A percentile compares a stretch with the other conserved stretches of the same genome.
These are phyloP conservation scores for Phytophthora parvispora DNA, from an alignment of 352 stramenopile species.

Conservation along the genomic window DNA sequence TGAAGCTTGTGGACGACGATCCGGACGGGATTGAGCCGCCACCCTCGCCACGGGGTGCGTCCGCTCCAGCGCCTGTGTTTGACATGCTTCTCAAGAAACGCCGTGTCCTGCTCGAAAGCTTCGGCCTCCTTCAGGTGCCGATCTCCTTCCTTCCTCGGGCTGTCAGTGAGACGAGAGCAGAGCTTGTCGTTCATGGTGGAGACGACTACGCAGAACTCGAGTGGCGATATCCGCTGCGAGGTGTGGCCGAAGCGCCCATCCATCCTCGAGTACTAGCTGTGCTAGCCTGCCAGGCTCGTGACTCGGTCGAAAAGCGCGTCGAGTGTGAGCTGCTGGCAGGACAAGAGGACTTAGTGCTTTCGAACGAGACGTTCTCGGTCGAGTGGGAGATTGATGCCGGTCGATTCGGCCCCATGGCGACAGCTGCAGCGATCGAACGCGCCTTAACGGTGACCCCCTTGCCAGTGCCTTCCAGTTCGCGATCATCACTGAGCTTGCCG, in stretches of 20 bases:
- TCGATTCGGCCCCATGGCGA: slow-evolving; percentile 68
- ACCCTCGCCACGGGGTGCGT: not conserved
- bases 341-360: slow-evolving; percentile 49
- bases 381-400: slow-evolving; percentile 73
- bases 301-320: slow-evolving; percentile 73
- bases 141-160: slow-evolving; percentile 91
- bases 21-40: slow-evolving; percentile 4
- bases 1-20: slow-evolving; percentile 67
- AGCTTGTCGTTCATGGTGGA: slow-evolving; percentile 76
- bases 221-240: slow-evolving; percentile 82
- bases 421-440: slow-evolving; percentile 54
- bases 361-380: slow-evolving; percentile 57
- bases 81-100: slow-evolving; percentile 82
- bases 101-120: slow-evolving; percentile 85
- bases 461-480: slow-evolving; percentile 1
- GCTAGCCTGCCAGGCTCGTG: slow-evolving; percentile 74
- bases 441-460: slow-evolving; percentile 58
- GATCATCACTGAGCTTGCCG: slow-evolving; percentile 29
- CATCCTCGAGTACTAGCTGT: slow-evolving; percentile 61
- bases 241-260: slow-evolving; percentile 74
- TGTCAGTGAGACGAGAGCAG: slow-evolving; percentile 73
- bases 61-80: slow-evolving; percentile 48
- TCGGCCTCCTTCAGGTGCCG: slow-evolving; percentile 89
- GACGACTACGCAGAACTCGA: slow-evolving; percentile 78
- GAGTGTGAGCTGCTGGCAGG: slow-evolving; percentile 69